These are phyloP conservation scores for Fusarium falciforme DNA, from an alignment of 2,329 filamentous ascomycete genomes.

Conservation along the genomic window DNA sequence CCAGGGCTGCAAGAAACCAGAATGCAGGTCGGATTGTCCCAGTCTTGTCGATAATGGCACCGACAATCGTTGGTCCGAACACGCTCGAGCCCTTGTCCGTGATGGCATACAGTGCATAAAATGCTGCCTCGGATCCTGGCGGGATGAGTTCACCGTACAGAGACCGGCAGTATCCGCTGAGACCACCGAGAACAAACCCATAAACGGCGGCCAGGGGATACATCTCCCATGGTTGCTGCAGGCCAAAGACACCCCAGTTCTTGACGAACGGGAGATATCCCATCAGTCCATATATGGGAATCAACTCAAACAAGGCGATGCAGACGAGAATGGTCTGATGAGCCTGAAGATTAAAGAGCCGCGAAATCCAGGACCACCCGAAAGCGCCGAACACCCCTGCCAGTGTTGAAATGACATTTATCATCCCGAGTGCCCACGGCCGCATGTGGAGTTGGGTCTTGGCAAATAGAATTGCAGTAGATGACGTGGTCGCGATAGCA, in stretches of 20 bases:
- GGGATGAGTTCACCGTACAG: slow-evolving; percentile 95
- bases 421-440: slow-evolving; percentile 86
- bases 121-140: slow-evolving; percentile 92
- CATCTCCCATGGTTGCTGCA: slow-evolving; percentile 98
- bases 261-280: slow-evolving; percentile 87
- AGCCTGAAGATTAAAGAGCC: slow-evolving; percentile 75
- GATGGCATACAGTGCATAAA: slow-evolving; percentile 96
- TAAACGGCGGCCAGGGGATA: slow-evolving; percentile 91
- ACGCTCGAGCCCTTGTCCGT: slow-evolving; percentile 96
- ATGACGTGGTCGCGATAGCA: slow-evolving; percentile 92
- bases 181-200: slow-evolving; percentile 91
- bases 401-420: slow-evolving; percentile 91
- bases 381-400: slow-evolving; percentile 90
- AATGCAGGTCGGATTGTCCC: slow-evolving; percentile 89
- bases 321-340: slow-evolving; percentile 93
- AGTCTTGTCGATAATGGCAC: slow-evolving; percentile 86
- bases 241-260: slow-evolving; percentile 78
- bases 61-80: slow-evolving; percentile 94
- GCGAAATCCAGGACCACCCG: slow-evolving; percentile 85
- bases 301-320: slow-evolving; percentile 89
- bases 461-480: slow-evolving; percentile 94
- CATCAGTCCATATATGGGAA: slow-evolving; percentile 89
- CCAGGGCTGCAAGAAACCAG: slow-evolving; percentile 88
- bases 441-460: slow-evolving; percentile 94
- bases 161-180: slow-evolving; percentile 91